Evolutionary conservation across 164 flowering plant species (phyloP), one percentile per base, ranked within the genome.

Genomic region (Kalanchoe fedtschenkoi): DNA sequence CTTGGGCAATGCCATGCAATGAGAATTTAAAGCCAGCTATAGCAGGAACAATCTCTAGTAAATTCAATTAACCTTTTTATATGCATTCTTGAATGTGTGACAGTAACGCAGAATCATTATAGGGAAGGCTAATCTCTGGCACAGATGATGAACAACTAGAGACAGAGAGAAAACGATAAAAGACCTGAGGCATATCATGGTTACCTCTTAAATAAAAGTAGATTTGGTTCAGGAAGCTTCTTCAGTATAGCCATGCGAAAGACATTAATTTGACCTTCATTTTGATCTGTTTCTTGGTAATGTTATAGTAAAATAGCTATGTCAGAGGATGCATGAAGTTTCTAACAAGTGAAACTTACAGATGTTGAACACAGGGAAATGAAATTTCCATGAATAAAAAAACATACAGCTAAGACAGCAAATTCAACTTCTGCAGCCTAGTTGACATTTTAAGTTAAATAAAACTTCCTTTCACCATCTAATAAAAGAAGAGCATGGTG

Each of bases 141-240:
- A n/a, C n/a, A n/a, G n/a, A n/a, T n/a, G n/a, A n/a, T n/a, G n/a
- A n/a, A n/a, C n/a, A n/a, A n/a, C n/a, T n/a, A n/a, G n/a, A n/a
- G n/a, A n/a, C n/a, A n/a, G n/a, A n/a, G n/a, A n/a, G n/a, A n/a
- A n/a, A n/a, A n/a, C n/a, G n/a, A n/a, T n/a, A 8, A 37, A 8
- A 37, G 13, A 37, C 11, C 8, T 9, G 16, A 10, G 54, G 56
- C 32, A 26, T 5, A 51, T 51, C 28, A 24, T 51, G 56, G 33
- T 51, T 63, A 88, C 99, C 99, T 87, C 71, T 90, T 97, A 34
- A 95, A 73, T 33, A 95, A 72, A 24, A 91, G 86, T 46, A 90
- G 75, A 68, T 95, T 95, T 70, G 97, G 96, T 67, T 87, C 97
- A 34, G 99, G 99, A 80, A 91, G 91, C 37, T 92, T 83, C 67